Evolutionary conservation across 495 filamentous ascomycete species (phyloP).

Genomic region (Penicillium flavigenum): DNA sequence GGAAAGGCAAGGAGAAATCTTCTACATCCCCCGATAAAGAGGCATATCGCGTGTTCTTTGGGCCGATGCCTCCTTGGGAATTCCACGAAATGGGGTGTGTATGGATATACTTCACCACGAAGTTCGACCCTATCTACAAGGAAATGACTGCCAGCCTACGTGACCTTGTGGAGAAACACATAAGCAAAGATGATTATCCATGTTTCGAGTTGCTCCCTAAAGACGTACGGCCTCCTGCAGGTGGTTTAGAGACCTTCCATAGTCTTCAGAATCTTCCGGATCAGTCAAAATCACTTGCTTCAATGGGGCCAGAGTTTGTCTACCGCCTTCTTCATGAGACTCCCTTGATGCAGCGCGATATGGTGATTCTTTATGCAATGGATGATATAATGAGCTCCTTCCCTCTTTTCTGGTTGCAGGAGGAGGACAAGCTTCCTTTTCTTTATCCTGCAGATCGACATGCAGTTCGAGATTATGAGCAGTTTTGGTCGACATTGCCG

Average conservation of each 20-base stretch:
- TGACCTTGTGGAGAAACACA: constrained; percentile 3
- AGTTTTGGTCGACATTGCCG: constrained; percentile 19
- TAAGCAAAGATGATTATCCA: background rate
- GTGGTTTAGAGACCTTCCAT: too few relatives aligned
- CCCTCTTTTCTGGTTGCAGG: background rate
- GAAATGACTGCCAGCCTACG: constrained; percentile 17
- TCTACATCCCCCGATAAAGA: background rate
- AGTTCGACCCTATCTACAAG: constrained; percentile 9
- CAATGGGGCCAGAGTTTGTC: constrained; percentile 14
- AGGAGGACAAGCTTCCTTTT: constrained; percentile 11
- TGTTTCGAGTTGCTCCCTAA: too few relatives aligned
- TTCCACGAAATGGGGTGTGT: constrained; percentile 21
- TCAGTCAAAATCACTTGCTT: background rate
- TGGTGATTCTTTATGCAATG: constrained; percentile 6
- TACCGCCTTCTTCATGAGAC: constrained; percentile 15
- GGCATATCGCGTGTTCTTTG: constrained; percentile 19
- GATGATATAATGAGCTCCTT: too few relatives aligned
- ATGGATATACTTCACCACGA: constrained; percentile 10
- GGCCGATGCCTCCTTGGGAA: constrained; percentile 23
- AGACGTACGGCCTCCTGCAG: too few relatives aligned
- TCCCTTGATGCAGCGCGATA: constrained; percentile 13
- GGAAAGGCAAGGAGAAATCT: too few relatives aligned
- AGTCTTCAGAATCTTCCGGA: too few relatives aligned
- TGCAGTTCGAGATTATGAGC: constrained; percentile 13
- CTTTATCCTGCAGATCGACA: constrained; percentile 20